Evolutionary conservation across 75 land plant genomes (phyloP), one percentile per base, ranked within the genome.

Genomic region (Picea glauca): DNA sequence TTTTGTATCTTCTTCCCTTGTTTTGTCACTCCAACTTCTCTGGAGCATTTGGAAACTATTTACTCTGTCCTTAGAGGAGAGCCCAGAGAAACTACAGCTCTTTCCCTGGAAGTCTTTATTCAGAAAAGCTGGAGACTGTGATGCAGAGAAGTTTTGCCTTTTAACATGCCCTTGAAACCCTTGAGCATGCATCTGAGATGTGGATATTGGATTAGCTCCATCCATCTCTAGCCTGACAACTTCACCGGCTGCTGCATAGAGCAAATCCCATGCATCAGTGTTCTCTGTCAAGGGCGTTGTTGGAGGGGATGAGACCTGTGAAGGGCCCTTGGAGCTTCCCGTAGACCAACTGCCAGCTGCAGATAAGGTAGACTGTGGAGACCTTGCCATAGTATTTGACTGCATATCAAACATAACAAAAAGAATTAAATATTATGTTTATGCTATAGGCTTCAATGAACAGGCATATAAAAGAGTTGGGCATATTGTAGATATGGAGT

Each of bases 281-380:
- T 58, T 31, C 23, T 78, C 43, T 40, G 43, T 64, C 4, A 74
- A 40, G 12, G 87, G 89, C 26, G 89, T 76, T 13, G 83, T 78
- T 3, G 90, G 92, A 0, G 90, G 91, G 21, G 90, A 90, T 11
- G 86, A 77, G 0, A 81, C 79, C 73, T 72, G 87, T 2, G 87
- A 85, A 6, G 80, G 83, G 1, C 87, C 80, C 60, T 81, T 84
- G 0, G 88, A 83, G 70, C 90, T 87, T 0, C 79, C 81, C 2
- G 72, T 73, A 43, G 83, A 81, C 43, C 83, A 60, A 60, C 85
- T 77, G 8, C 80, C 80, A 13, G 62, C 59, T 3, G 62, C 66
- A 12, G 86, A 88, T 26, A 91, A 89, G 26, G 90, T 90, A 14
- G 94, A 90, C 62, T 90, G 91, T 1, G 87, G 88, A 57, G 91